Evolutionary conservation across 164 flowering plant genomes (phyloP), one percentile per base, ranked within the genome.

Genomic region (Stephania cephalantha): DNA sequence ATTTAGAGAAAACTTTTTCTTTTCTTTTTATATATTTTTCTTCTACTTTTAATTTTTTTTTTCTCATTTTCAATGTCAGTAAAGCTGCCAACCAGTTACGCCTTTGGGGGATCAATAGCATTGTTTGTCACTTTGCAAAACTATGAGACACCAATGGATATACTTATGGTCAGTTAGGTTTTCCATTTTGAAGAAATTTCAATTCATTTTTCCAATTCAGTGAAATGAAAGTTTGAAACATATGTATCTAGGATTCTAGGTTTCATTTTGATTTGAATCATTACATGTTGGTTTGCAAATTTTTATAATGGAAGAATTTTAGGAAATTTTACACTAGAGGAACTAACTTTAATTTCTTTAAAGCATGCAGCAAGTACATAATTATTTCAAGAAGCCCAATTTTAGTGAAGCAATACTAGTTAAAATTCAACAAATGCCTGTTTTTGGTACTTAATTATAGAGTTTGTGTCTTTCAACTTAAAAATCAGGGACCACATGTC

Each of bases 81-180:
- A 74, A 46, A 71, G 75, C 78, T 74, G 75, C 78, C 50, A 44
- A 72, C 74, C 45, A 71, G 71, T 77, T 74, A 20, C 77, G 70
- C 67, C 77, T 76, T 80, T 63, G 71, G 74, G 50, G 29, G 50
- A 48, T 65, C 72, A 70, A 69, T 20, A 68, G 46, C 18, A 50
- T 74, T 25, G 7, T 68, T 80, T 74, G 73, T 71, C 77, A 69
- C 18, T 71, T 68, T 80, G 48, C 69, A 53, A 35, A 46, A 61
- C 66, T 61, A 61, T 20, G 25, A 58, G 46, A 29, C 20, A 61
- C 2, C 25, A 66, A 52, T 35, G 42, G 29, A 65, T 15, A 66
- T 30, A 71, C 50, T 46, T 48, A 13, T 17, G 9, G 48, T 52
- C 46, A 35, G 11, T 20, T 30, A 18, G 75, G 35, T 77, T 73